Evolutionary conservation across 371 early-diverging fungal species (phyloP), one percentile per base, ranked within the genome.

Genomic region (Umbelopsis sp.): DNA sequence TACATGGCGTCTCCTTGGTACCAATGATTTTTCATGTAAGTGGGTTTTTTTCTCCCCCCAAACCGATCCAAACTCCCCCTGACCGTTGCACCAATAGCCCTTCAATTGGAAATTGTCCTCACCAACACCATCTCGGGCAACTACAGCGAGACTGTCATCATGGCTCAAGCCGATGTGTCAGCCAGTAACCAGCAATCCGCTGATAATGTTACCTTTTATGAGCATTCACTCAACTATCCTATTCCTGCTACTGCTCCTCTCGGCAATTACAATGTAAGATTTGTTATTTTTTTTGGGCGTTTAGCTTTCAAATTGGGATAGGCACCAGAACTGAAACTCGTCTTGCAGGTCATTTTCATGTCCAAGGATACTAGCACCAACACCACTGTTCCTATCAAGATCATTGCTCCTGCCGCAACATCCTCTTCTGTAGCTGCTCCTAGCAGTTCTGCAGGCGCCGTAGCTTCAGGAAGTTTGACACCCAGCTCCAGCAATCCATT

Each of bases 161-260:
- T 75, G 18, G 48, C 73, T 11, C 53, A 71, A 63, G 74, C 77
- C 1, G 83, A 80, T 70, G 70, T 75, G 10, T 76, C 78, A 46
- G 64, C 72, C n/a, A 72, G 69, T 11, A 76, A 73, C 20, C 69
- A 67, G 8, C 77, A 73, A 51, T 65, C 66, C 38, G 70, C 67
- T 7, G 74, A 74, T 11, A 80, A 83, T 63, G 32, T 68, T 9
- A 80, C 81, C 12, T 74, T 68, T 18, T 83, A 83, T 63, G 78
- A 83, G 38, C 80, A 83, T 63, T 76, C 78, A 11, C 62, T 74
- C 64, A 83, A 80, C 65, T 83, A 73, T 69, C 70, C 74, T 20
- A 83, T 83, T 63, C 80, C 83, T 25, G 65, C 64, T 18, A 78
- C 72, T 1, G 73, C 80, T 1, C 38, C 69, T 38, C 74, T 74